A percentile compares a stretch with the other conserved stretches of the same genome.
These are phyloP conservation scores for Malus hybrid DNA, from an alignment of 331 rosid species.

Conservation along the genomic window DNA sequence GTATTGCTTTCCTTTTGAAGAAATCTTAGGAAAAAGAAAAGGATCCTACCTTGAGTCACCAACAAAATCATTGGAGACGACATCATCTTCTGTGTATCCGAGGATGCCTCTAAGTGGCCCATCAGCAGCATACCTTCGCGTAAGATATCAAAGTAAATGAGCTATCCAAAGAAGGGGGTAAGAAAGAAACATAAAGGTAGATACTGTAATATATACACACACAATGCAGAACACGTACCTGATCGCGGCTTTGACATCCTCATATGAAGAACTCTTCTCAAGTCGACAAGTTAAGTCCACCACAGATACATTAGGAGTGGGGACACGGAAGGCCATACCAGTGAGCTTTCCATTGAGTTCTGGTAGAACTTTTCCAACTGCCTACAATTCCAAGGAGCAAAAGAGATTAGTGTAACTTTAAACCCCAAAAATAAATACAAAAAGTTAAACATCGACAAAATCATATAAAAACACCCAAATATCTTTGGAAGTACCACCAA, in stretches of 20 bases:
- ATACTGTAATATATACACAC: background rate
- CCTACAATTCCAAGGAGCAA: slow-evolving; percentile 36
- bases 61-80: slow-evolving; percentile 90
- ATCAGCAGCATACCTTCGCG: slow-evolving; percentile 72
- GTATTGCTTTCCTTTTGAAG: background rate
- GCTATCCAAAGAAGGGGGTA: background rate
- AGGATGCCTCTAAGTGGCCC: slow-evolving; percentile 85
- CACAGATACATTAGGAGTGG: slow-evolving; percentile 92
- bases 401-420: background rate
- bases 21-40: background rate
- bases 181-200: background rate
- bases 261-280: slow-evolving; percentile 69
- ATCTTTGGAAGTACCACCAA: background rate
- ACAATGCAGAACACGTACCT: slow-evolving; percentile 36
- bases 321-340: slow-evolving; percentile 99
- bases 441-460: background rate
- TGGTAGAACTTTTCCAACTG: slow-evolving; percentile 98
- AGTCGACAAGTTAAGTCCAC: slow-evolving; percentile 98
- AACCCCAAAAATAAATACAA: background rate
- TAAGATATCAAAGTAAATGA: background rate
- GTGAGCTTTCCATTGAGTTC: slow-evolving; percentile 97
- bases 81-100: slow-evolving; percentile 94
- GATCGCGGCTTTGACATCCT: slow-evolving; percentile 85
- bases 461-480: background rate
- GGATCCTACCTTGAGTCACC: slow-evolving; percentile 77